Percentiles rank a stretch among this genome's conserved stretches.
Evolutionary conservation across 2,329 filamentous ascomycete species (phyloP).

Genomic region (Calonectria pseudoturangicola): DNA sequence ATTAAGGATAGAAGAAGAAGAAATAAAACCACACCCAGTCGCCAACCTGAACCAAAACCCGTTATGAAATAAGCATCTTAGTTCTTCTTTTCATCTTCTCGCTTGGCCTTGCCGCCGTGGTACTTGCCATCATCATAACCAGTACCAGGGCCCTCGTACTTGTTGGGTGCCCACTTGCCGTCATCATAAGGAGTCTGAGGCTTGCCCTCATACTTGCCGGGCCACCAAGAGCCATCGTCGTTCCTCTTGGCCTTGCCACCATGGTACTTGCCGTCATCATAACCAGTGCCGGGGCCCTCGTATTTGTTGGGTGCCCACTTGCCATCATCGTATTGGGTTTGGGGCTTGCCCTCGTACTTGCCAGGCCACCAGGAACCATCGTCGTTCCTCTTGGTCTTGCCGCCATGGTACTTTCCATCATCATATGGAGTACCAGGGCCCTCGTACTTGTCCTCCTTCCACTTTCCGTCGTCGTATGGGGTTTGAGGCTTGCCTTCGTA

Average conservation of each 20-base stretch:
- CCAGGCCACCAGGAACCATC: not conserved
- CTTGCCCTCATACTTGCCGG: slow-evolving; percentile 13
- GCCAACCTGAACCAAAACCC: no score
- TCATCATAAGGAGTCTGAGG: not conserved
- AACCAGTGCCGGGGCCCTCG: not conserved
- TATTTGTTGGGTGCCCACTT: slow-evolving; percentile 1
- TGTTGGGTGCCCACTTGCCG: not conserved
- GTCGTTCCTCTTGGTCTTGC: not conserved
- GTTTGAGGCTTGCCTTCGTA: slow-evolving; percentile 6
- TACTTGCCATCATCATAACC: not conserved
- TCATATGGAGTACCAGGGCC: not conserved
- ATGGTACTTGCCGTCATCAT: slow-evolving; percentile 3
- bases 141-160: not conserved
- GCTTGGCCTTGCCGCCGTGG: not conserved
- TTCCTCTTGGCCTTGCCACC: not conserved
- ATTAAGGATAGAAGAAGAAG: slow-evolving; percentile 3
- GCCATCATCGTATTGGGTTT: not conserved
- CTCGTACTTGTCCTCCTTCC: not conserved
- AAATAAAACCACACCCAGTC: not conserved
- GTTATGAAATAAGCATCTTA: not conserved
- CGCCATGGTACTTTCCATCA: not conserved
- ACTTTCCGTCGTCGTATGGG: not conserved
- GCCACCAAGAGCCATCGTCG: slow-evolving; percentile 5
- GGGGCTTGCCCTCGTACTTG: slow-evolving; percentile 7
- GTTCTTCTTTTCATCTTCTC: not conserved